Evolutionary conservation across 768 basidiomycete species (phyloP).

Genomic region (Mycena olivaceomarginata): DNA sequence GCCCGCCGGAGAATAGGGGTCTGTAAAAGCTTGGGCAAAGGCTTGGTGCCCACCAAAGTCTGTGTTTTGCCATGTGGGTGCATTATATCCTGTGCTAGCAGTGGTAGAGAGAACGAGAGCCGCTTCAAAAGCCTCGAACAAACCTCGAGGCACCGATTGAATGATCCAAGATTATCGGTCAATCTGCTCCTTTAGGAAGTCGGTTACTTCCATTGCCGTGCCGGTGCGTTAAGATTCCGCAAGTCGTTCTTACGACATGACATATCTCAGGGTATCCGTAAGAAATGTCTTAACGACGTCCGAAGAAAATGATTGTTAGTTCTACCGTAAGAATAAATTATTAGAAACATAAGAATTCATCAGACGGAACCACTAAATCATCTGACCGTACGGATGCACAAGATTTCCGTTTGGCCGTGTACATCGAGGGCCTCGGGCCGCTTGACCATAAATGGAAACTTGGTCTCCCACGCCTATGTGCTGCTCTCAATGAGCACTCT

Average conservation of each 20-base stretch:
- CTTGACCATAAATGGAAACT: no score
- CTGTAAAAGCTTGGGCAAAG: slow-evolving; percentile 7
- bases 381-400: slow-evolving; percentile 7
- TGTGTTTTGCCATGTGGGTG: slow-evolving; percentile 2
- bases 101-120: neutral
- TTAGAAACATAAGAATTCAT: slow-evolving; percentile 5
- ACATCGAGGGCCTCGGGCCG: no score
- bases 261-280: slow-evolving; percentile 5
- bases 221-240: slow-evolving; percentile 9
- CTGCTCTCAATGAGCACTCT: no score
- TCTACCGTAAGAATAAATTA: slow-evolving; percentile 11
- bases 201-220: slow-evolving; percentile 16
- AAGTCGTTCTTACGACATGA: slow-evolving; percentile 9
- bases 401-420: slow-evolving; percentile 10
- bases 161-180: slow-evolving; percentile 1
- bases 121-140: slow-evolving; percentile 2
- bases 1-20: slow-evolving; percentile 10
- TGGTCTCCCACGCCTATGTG: no score
- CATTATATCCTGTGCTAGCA: neutral
- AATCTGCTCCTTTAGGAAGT: slow-evolving; percentile 9
- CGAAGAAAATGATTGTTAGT: neutral
- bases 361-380: slow-evolving; percentile 1
- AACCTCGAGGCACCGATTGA: slow-evolving; percentile 7
- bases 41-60: neutral
- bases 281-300: slow-evolving; percentile 4